Conservation (phyloP, 345 rosid species). For the Eucalyptus leucophloia region DNA sequence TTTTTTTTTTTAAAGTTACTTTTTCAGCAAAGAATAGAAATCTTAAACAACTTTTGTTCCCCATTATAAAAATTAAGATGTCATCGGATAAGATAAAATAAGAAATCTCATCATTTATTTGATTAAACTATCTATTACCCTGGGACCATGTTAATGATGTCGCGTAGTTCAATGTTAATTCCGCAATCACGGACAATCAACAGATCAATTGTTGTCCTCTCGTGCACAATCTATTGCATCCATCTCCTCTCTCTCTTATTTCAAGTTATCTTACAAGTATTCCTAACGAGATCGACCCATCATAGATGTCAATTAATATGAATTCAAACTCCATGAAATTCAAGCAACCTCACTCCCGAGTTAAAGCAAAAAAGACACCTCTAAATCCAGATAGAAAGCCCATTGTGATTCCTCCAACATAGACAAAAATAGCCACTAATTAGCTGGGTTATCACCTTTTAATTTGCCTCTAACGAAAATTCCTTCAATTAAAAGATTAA, state of each 20-base stretch:
- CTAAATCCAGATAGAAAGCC: too few species aligned
- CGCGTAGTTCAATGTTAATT: constrained; percentile 72
- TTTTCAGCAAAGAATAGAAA: not conserved
- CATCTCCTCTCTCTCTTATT: constrained; percentile 12
- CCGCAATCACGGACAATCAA: constrained; percentile 85
- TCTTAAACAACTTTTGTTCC: not conserved
- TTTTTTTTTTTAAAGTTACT: not conserved
- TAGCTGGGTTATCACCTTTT: not conserved
- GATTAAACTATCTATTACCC: constrained; percentile 18
- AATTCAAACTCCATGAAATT: not conserved
- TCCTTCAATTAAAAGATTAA: not conserved
- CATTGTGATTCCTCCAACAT: too few species aligned
- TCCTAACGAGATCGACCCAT: not conserved
- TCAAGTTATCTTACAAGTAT: not conserved
- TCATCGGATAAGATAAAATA: not conserved
- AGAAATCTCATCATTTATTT: not conserved
- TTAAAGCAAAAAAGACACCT: not conserved
- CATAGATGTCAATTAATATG: not conserved
- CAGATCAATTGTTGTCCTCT: constrained; percentile 79
- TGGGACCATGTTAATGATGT: constrained; percentile 72
- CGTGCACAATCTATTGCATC: constrained; percentile 58
- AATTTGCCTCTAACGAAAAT: not conserved
- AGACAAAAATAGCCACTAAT: not conserved
- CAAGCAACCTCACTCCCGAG: not conserved
- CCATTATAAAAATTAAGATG: rapidly evolving